Conservation (phyloP, 305 asterid genomes). For the Fraxinus angustifolia region DNA sequence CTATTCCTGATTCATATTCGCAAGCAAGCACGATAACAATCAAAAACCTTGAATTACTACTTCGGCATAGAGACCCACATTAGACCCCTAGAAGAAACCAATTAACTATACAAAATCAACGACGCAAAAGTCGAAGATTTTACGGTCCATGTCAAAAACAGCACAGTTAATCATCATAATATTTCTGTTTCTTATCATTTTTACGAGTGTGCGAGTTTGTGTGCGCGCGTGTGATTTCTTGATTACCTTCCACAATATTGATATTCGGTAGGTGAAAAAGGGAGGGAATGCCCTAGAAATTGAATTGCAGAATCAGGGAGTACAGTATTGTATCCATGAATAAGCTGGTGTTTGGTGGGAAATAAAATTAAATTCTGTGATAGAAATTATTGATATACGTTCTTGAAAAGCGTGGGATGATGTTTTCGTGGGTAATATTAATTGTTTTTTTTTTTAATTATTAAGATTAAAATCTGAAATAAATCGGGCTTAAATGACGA, state of each 20-base stretch:
- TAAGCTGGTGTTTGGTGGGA: too few species aligned
- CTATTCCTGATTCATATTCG: not conserved
- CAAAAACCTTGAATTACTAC: not conserved
- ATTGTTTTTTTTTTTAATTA: too few species aligned
- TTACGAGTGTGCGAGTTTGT: not conserved
- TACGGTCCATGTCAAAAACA: not conserved
- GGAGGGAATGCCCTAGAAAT: constrained; percentile 4
- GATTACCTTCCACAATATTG: not conserved
- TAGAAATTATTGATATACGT: too few species aligned
- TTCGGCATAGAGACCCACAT: not conserved
- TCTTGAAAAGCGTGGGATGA: too few species aligned
- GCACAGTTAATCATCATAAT: not conserved
- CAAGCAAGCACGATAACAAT: not conserved
- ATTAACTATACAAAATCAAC: not conserved
- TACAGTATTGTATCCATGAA: not conserved
- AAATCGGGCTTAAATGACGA: too few species aligned
- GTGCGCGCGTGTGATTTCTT: not conserved
- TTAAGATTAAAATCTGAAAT: too few species aligned
- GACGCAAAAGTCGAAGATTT: not conserved
- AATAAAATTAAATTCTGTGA: too few species aligned
- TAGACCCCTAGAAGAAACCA: not conserved
- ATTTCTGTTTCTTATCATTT: not conserved
- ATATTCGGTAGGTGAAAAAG: not conserved
- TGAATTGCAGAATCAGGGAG: not conserved
- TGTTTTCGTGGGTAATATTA: too few species aligned